Conservation (phyloP, 768 basidiomycete species). For the Boletus sp. region DNA sequence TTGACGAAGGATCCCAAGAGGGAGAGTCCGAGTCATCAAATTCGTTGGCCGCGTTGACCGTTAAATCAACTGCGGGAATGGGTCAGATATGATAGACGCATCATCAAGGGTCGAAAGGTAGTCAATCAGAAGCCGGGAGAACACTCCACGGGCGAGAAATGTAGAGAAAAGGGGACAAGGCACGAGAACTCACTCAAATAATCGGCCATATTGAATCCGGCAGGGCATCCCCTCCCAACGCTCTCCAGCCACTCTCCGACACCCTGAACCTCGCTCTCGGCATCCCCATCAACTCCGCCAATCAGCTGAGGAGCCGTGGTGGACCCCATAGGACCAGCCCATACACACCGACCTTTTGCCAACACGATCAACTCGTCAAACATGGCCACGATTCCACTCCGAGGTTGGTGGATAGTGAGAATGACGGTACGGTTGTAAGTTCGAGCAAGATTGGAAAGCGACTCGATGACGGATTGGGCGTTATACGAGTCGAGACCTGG, state of each 20-base stretch:
- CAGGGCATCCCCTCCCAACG: conserved; percentile 82
- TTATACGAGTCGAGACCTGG: conserved; percentile 92
- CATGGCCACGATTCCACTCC: conserved; percentile 94
- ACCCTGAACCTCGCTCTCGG: conserved; percentile 22
- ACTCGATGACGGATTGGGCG: conserved; percentile 91
- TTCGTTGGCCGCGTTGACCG: conserved; percentile 54
- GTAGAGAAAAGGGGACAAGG: not conserved
- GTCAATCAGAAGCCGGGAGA: not conserved
- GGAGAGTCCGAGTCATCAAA: conserved; percentile 32
- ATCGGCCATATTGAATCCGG: conserved; percentile 96
- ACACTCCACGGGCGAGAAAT: not conserved
- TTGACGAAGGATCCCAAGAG: conserved; percentile 33
- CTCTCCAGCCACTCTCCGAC: conserved; percentile 64
- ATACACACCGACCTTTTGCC: conserved; percentile 65
- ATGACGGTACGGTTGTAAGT: conserved; percentile 93
- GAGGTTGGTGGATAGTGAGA: conserved; percentile 98
- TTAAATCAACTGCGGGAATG: conserved; percentile 59
- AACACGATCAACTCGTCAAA: conserved; percentile 92
- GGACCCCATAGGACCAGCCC: conserved; percentile 31
- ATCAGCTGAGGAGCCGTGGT: conserved; percentile 3
- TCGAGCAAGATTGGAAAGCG: conserved; percentile 78
- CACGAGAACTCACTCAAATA: conserved; percentile 70
- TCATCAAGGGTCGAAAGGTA: not conserved
- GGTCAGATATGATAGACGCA: conserved; percentile 1
- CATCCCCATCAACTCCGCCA: conserved; percentile 4